phyloP scores from a whole-genome alignment of 176 grass and related monocot genomes.

The Luzula sylvatica region DNA sequence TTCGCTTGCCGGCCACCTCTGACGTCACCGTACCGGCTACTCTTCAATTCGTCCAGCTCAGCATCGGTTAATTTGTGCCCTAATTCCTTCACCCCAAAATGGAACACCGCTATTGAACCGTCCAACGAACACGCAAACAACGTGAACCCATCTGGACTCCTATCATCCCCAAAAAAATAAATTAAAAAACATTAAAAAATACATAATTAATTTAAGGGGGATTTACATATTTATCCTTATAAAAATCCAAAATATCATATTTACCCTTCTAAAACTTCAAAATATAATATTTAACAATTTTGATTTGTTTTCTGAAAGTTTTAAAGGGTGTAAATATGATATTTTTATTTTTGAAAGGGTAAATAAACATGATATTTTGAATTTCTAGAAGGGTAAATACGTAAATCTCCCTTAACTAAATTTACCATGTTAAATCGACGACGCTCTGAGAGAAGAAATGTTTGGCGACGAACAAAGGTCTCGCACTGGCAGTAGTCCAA shows the following conservation, averaged over 20 bases:
- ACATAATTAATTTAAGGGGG: too few relatives aligned
- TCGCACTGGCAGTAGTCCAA: slow-evolving; percentile 90
- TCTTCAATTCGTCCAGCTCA: slow-evolving; percentile 93
- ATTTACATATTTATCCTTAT: too few relatives aligned
- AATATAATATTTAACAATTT: too few relatives aligned
- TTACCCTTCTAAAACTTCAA: too few relatives aligned
- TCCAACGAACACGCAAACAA: slow-evolving; percentile 96
- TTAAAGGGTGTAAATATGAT: too few relatives aligned
- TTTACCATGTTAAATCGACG: slow-evolving; percentile 95
- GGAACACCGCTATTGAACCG: slow-evolving; percentile 75
- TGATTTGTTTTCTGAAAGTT: too few relatives aligned
- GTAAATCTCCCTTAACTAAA: background rate
- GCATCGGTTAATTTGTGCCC: slow-evolving; percentile 72
- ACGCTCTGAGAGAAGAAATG: slow-evolving; percentile 97
- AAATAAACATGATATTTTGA: too few relatives aligned
- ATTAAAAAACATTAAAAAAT: too few relatives aligned
- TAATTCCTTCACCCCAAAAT: slow-evolving; percentile 95
- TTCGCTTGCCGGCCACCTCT: slow-evolving; percentile 82
- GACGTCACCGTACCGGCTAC: slow-evolving; percentile 86
- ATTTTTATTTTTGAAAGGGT: too few relatives aligned
- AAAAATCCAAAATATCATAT: too few relatives aligned
- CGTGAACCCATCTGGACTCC: slow-evolving; percentile 97
- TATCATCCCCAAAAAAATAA: too few relatives aligned
- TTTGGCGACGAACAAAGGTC: slow-evolving; percentile 92
- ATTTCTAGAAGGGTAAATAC: too few relatives aligned